Evolutionary conservation across 345 rosid species (phyloP).

Genomic region (Geranium brycei): DNA sequence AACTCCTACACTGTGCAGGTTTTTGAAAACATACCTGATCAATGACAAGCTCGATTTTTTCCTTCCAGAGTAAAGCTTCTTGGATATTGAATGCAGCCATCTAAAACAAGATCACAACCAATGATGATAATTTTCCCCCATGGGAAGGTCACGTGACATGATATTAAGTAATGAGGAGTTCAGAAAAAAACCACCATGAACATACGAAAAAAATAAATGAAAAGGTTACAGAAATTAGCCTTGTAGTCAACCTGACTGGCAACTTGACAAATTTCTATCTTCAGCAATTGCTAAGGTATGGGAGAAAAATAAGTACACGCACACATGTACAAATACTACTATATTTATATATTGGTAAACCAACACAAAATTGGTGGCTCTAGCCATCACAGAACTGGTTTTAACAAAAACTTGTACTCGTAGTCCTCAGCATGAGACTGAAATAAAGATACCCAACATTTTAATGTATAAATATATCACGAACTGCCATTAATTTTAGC

Average conservation of each 20-base stretch:
- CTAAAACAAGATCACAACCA: constrained; percentile 32
- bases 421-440: neutral
- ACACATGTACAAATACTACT: neutral
- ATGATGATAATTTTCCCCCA: constrained; percentile 7
- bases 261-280: neutral
- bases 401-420: neutral
- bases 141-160: neutral
- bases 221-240: neutral
- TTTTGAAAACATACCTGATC: constrained; percentile 62
- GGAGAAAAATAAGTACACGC: neutral
- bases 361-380: neutral
- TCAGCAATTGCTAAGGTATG: neutral
- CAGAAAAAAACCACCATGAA: neutral
- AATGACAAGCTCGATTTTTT: constrained; percentile 72
- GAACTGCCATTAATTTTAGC: neutral
- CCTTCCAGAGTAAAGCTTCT: constrained; percentile 89
- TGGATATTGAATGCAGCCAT: constrained; percentile 99
- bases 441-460: neutral
- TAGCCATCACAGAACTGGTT: neutral
- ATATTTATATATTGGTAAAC: neutral
- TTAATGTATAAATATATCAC: neutral
- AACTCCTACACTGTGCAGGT: neutral
- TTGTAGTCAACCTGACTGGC: too few species aligned
- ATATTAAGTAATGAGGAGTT: neutral
- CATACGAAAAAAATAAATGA: neutral